Evolutionary conservation across 495 filamentous ascomycete species (phyloP), one percentile per base, ranked within the genome.

Genomic region (Penicillium macrosclerotiorum): DNA sequence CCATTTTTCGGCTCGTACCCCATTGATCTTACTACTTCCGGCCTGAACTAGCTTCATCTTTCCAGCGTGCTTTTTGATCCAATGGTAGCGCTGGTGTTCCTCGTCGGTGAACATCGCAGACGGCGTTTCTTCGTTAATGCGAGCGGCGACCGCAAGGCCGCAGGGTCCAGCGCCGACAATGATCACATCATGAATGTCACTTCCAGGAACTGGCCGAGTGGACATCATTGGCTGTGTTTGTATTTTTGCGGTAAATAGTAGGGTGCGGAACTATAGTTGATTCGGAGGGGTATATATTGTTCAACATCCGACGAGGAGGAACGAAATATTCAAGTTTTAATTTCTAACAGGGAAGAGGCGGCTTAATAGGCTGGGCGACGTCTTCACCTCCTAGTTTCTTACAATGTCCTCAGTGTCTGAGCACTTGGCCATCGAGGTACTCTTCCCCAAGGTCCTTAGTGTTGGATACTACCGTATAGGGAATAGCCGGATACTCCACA

Each of bases 81-180:
- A 84, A 55, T 82, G 78, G 55, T 81, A 84, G 8, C 80, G 73
- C 38, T 77, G 73, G 51, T 86, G 81, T 50, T 84, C 81, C 44
- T 80, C 77, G 58, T 84, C 82, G 3, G 81, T 83, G 65, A 84
- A 84, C 27, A 83, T 72, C 9, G 80, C 78, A 0, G 78, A 82
- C 6, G 81, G 80, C 2, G 80, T 83, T 40, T 68, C 67, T 65
- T 85, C 80, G 31, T 67, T 71, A 1, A 86, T 64, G 4, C 80
- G 73, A 3, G 80, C 76, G 6, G 81, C 81, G 23, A 79, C 74
- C 22, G 75, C 79, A 11, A 84, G 76, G 14, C 81, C 80, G 46
- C 80, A 82, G 5, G 82, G 80, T 7, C 82, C 81, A 17, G 77
- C 81, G 26, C 82, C 82, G 37, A 86, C 66, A 51, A 84, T 81